Evolutionary conservation across 768 basidiomycete species (phyloP), one percentile per base, ranked within the genome.

Genomic region (Tulasnella sp.): DNA sequence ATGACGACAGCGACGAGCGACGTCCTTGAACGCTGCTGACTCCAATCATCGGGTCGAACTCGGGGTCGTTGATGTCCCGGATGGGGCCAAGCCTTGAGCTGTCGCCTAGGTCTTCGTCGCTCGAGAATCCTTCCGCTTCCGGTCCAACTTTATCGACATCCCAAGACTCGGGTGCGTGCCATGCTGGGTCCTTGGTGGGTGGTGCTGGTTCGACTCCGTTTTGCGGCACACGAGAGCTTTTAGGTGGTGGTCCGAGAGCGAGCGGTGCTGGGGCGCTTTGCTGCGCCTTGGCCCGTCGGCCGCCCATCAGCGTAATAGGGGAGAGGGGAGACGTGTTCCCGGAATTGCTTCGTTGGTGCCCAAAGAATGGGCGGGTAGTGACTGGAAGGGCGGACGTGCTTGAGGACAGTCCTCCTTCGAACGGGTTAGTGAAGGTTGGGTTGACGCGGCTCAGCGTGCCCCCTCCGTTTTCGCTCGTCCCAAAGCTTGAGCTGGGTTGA

Each of bases 131-230:
- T 29, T 29, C 69, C 11, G 77, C 40, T 7, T 77, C 69, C 15
- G 77, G 77, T 70, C 70, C 77, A 18, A 71, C 67, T 71, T 86
- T 87, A 70, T 88, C 88, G 18, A 92, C 91, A 0, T 87, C 91
- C 93, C 93, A 94, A 77, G 92, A 93, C 81, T 93, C 89, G 0
- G 93, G 93, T 6, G 93, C 85, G 2, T 84, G 88, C 93, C 93
- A 94, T 55, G 84, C 83, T 46, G 15, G 85, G 82, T 80, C 85
- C 80, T 72, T 83, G 35, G 61, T 26, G 39, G 55, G 32, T 26
- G 74, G 2, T 46, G 37, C 48, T n/a, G 42, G 3, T 5, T 71
- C 39, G 16, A 18, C 73, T 11, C 23, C 23, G 20, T 75, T 37
- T 37, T 35, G 35, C 7, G 44, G 55, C 18, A 51, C 15, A 13